Conservation (phyloP, 2,329 filamentous ascomycete species). For the Rhytidhysteron rufulum region DNA sequence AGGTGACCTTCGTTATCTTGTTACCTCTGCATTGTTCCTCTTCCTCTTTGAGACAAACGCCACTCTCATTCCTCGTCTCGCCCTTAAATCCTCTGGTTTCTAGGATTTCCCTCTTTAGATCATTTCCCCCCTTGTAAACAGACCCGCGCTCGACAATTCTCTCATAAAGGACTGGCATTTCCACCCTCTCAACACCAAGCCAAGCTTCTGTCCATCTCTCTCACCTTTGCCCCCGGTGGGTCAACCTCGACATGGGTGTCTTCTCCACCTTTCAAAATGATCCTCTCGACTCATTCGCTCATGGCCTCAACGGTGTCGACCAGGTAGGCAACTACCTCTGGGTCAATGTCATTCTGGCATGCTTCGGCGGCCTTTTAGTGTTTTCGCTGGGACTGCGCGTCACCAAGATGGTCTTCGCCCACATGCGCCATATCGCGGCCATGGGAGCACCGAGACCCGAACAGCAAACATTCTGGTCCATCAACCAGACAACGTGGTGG, state of each 20-base stretch:
- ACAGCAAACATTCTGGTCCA: constrained; percentile 45
- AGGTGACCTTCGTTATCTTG: background rate
- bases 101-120: background rate
- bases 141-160: no score
- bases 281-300: constrained; percentile 32
- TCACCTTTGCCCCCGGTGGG: constrained; percentile 19
- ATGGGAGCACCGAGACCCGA: constrained; percentile 36
- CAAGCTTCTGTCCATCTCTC: background rate
- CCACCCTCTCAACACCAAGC: background rate
- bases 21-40: constrained; percentile 2
- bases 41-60: background rate
- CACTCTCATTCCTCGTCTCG: background rate
- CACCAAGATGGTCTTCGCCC: constrained; percentile 39
- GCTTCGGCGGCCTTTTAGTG: constrained; percentile 33
- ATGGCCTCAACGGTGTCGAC: constrained; percentile 47
- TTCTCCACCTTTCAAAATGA: constrained; percentile 11
- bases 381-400: constrained; percentile 40
- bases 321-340: constrained; percentile 46
- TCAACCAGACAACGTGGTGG: constrained; percentile 44
- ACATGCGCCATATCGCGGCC: constrained; percentile 44
- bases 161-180: background rate
- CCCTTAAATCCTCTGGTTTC: background rate
- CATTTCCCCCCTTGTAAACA: background rate
- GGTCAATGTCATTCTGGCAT: constrained; percentile 39
- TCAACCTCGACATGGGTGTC: constrained; percentile 7